Percentiles rank a stretch among this genome's conserved stretches.
Conservation (phyloP, 108 stramenopile genomes). For the Cylindrotheca closterium region DNA sequence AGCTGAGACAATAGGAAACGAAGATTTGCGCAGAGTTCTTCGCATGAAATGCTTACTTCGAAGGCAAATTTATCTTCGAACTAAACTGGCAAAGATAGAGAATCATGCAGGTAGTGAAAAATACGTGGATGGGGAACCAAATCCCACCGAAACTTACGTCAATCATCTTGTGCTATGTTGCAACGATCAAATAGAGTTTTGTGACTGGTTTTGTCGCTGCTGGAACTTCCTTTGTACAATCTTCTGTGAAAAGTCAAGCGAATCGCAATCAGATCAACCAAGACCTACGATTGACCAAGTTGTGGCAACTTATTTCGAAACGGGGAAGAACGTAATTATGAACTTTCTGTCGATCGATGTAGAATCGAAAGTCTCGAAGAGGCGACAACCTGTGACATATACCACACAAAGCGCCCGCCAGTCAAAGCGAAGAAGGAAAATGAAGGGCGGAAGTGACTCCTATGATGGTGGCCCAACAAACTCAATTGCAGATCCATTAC, state of each 20-base stretch:
- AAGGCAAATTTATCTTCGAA: slow-evolving; percentile 57
- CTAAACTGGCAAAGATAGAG: slow-evolving; percentile 49
- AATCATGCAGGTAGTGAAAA: slow-evolving; percentile 23
- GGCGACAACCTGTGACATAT: slow-evolving; percentile 6
- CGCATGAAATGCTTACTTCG: slow-evolving; percentile 21
- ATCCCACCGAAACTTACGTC: slow-evolving; percentile 48
- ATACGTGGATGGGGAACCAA: slow-evolving; percentile 32
- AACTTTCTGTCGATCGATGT: slow-evolving; percentile 19
- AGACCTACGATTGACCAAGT: slow-evolving; percentile 8
- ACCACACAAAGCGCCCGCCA: slow-evolving; percentile 7
- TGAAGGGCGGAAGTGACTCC: slow-evolving; percentile 1
- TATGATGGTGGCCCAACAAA: slow-evolving; percentile 6
- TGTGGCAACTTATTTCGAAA: slow-evolving; percentile 17
- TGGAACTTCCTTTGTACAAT: slow-evolving; percentile 26
- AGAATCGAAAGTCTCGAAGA: slow-evolving; percentile 15
- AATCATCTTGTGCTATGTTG: slow-evolving; percentile 40
- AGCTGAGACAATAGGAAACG: not conserved
- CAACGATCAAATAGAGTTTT: slow-evolving; percentile 19
- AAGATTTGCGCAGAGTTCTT: slow-evolving; percentile 22
- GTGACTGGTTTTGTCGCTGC: slow-evolving; percentile 40
- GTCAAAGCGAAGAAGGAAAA: slow-evolving; percentile 20
- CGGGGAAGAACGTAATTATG: slow-evolving; percentile 20
- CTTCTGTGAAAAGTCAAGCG: slow-evolving; percentile 17
- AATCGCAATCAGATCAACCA: slow-evolving; percentile 4
- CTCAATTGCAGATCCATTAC: slow-evolving; percentile 10